A percentile compares a stretch with the other conserved stretches of the same genome.
These are phyloP conservation scores for Gnaphalium uliginosum DNA, from an alignment of 129 eudicot species.

Conservation along the genomic window DNA sequence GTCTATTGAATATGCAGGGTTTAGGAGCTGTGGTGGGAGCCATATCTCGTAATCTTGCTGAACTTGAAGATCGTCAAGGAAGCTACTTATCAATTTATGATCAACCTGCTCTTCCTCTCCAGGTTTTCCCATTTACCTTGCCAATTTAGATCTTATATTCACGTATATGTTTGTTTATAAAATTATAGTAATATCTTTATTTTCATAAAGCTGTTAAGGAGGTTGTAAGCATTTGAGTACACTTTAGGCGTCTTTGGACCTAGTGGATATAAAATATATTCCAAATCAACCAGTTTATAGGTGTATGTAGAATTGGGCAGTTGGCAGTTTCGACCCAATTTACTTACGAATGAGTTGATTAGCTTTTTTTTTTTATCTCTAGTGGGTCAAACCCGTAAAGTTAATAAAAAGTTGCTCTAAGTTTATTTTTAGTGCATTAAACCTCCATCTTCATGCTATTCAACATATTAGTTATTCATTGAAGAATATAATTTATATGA, in stretches of 20 bases:
- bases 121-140: constrained; percentile 45
- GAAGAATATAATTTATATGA: too few species aligned
- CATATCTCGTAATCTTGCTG: constrained; percentile 85
- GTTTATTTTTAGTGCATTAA: too few species aligned
- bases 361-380: too few species aligned
- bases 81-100: constrained; percentile 96
- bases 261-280: neutral
- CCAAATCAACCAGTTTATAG: neutral
- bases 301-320: too few species aligned
- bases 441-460: too few species aligned
- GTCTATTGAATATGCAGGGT: constrained; percentile 51
- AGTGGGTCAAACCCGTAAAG: too few species aligned
- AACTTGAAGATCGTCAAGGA: constrained; percentile 92
- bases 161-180: neutral
- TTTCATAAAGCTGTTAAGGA: neutral
- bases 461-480: too few species aligned
- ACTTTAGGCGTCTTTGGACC: neutral
- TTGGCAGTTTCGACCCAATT: too few species aligned
- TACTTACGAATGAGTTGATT: too few species aligned
- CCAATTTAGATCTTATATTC: neutral
- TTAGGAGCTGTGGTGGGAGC: constrained; percentile 97
- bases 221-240: neutral
- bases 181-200: neutral
- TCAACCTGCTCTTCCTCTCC: constrained; percentile 86
- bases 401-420: too few species aligned